phyloP scores from a whole-genome alignment of 176 grass and related monocot species.

The Rhynchospora breviuscula region DNA sequence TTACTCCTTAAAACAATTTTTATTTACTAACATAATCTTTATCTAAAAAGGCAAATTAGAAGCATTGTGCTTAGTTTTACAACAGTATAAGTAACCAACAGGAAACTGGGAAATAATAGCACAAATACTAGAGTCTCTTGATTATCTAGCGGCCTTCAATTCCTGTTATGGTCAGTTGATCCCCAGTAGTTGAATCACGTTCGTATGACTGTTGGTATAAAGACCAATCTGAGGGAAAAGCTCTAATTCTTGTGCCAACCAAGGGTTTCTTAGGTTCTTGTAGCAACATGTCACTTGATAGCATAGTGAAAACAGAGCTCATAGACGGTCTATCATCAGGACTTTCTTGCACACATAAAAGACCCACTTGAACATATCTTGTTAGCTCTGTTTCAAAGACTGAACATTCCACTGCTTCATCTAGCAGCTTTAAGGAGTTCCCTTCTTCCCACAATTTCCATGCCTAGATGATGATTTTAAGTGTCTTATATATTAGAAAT shows the following conservation, averaged over 20 bases:
- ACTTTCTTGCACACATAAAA: constrained; percentile 49
- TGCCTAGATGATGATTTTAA: constrained; percentile 26
- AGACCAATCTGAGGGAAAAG: neutral
- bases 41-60: neutral
- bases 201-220: neutral
- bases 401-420: constrained; percentile 17
- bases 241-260: constrained; percentile 24
- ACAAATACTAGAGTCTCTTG: neutral
- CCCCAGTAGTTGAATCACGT: neutral
- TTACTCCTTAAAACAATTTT: neutral
- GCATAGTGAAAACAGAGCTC: constrained; percentile 27
- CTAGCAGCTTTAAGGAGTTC: constrained; percentile 26
- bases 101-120: neutral
- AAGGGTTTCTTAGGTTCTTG: constrained; percentile 25
- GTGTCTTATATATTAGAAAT: neutral
- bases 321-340: constrained; percentile 37
- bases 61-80: neutral
- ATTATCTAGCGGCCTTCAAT: constrained; percentile 17
- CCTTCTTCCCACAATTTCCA: constrained; percentile 53
- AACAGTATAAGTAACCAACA: neutral
- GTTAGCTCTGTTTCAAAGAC: neutral
- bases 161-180: neutral
- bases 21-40: neutral
- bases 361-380: constrained; percentile 31
- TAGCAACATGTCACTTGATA: constrained; percentile 32